Conservation (phyloP, 2,329 filamentous ascomycete genomes). For the Trichoderma brevicompactum region DNA sequence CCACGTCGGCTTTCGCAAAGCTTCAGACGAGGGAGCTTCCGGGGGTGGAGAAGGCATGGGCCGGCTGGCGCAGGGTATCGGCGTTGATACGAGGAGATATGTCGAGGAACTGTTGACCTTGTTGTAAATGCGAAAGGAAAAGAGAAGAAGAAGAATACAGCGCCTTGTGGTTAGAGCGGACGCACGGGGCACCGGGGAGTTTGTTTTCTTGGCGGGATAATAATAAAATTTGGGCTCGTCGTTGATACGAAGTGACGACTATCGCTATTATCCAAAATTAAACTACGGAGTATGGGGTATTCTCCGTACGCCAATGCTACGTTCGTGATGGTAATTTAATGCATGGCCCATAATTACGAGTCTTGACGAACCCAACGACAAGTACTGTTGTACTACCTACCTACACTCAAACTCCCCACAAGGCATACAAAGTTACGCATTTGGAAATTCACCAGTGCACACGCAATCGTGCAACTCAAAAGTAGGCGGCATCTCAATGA, state of each 20-base stretch:
- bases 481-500: neutral
- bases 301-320: neutral
- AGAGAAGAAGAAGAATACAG: slow-evolving; percentile 2
- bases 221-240: neutral
- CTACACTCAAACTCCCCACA: no score
- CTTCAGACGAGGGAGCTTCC: slow-evolving; percentile 45
- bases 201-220: neutral
- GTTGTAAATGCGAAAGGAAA: slow-evolving; percentile 34
- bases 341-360: no score
- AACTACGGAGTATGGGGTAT: no score
- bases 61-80: slow-evolving; percentile 71
- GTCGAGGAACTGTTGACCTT: slow-evolving; percentile 73
- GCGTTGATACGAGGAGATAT: slow-evolving; percentile 75
- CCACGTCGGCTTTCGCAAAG: slow-evolving; percentile 48
- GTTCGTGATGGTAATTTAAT: no score
- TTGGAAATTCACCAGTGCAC: neutral
- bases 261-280: slow-evolving; percentile 2
- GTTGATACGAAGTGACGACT: neutral
- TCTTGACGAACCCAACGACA: no score
- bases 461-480: neutral
- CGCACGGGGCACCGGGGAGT: neutral
- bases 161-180: slow-evolving; percentile 1
- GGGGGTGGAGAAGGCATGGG: slow-evolving; percentile 60
- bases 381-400: neutral
- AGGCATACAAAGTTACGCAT: no score